phyloP scores from a whole-genome alignment of 176 grass and related monocot species.

The Microstegium vimineum region DNA sequence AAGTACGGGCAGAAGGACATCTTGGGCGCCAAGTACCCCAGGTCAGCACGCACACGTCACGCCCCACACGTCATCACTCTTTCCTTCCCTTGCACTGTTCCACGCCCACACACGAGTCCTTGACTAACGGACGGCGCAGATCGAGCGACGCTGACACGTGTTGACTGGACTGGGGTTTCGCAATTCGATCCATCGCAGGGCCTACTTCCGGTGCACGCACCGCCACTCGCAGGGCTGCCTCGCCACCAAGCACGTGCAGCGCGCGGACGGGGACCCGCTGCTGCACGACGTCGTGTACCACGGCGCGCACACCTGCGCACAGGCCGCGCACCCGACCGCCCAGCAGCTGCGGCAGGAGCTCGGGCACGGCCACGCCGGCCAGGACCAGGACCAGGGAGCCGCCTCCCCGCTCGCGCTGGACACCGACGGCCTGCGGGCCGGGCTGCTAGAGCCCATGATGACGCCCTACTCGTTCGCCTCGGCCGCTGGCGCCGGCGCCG shows the following conservation, averaged over 20 bases:
- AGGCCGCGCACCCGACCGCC: background rate
- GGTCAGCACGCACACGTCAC: conserved; percentile 37
- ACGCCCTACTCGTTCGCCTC: conserved; percentile 22
- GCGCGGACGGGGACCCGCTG: conserved; percentile 51
- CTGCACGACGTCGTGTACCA: conserved; percentile 75
- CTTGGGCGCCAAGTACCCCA: conserved; percentile 78
- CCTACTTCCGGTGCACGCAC: conserved; percentile 94
- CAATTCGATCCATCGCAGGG: conserved; percentile 29
- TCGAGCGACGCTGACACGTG: background rate
- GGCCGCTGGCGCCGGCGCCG: background rate
- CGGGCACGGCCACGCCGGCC: background rate
- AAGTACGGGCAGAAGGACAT: conserved; percentile 99
- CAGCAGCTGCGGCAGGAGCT: background rate
- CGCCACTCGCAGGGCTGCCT: conserved; percentile 53
- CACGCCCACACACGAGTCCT: background rate
- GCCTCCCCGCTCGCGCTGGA: background rate
- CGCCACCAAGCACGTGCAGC: conserved; percentile 90
- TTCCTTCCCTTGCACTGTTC: background rate
- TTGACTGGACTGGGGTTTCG: background rate
- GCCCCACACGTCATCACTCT: background rate
- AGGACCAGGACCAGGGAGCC: background rate
- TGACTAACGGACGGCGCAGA: background rate
- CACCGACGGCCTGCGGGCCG: no score
- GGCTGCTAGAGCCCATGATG: conserved; percentile 16
- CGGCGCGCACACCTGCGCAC: conserved; percentile 58